phyloP scores from a whole-genome alignment of 371 early-diverging fungal species.

The Syncephalastrum sp. region DNA sequence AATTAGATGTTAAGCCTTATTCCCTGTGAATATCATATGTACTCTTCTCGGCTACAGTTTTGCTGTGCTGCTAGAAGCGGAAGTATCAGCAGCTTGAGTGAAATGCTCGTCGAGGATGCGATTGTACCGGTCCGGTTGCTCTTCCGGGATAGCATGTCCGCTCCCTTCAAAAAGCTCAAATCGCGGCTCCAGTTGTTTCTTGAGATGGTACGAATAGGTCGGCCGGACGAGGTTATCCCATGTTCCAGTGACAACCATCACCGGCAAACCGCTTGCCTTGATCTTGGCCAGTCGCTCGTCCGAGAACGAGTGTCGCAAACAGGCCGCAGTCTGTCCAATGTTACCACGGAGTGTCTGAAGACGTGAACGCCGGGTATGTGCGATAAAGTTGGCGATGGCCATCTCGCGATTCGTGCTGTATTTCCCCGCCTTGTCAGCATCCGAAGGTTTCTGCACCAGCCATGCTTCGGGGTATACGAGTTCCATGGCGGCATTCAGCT shows the following conservation, averaged over 20 bases:
- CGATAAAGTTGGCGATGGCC: slow-evolving; percentile 24
- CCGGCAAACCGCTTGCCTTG: slow-evolving; percentile 26
- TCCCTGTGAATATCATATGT: neutral
- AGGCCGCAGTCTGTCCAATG: slow-evolving; percentile 37
- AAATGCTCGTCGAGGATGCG: slow-evolving; percentile 24
- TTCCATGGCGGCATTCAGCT: slow-evolving; percentile 34
- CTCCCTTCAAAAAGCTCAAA: slow-evolving; percentile 41
- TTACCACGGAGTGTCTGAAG: slow-evolving; percentile 37
- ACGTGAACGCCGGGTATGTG: slow-evolving; percentile 18
- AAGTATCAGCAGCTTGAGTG: neutral
- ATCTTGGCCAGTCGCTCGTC: slow-evolving; percentile 31
- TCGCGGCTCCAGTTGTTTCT: slow-evolving; percentile 23
- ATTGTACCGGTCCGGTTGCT: slow-evolving; percentile 38
- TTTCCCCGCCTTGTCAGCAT: slow-evolving; percentile 9
- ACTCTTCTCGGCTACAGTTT: slow-evolving; percentile 5
- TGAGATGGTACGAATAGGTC: slow-evolving; percentile 33
- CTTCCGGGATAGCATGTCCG: slow-evolving; percentile 46
- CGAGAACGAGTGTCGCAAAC: slow-evolving; percentile 35
- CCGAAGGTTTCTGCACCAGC: slow-evolving; percentile 23
- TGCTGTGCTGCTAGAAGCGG: neutral
- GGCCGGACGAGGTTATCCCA: slow-evolving; percentile 34
- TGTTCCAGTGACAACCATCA: slow-evolving; percentile 43
- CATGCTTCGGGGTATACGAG: slow-evolving; percentile 37
- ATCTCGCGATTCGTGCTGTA: slow-evolving; percentile 33
- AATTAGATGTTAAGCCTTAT: neutral